phyloP scores from a whole-genome alignment of 129 eudicot genomes.

The Heracleum sosnowskyi region DNA sequence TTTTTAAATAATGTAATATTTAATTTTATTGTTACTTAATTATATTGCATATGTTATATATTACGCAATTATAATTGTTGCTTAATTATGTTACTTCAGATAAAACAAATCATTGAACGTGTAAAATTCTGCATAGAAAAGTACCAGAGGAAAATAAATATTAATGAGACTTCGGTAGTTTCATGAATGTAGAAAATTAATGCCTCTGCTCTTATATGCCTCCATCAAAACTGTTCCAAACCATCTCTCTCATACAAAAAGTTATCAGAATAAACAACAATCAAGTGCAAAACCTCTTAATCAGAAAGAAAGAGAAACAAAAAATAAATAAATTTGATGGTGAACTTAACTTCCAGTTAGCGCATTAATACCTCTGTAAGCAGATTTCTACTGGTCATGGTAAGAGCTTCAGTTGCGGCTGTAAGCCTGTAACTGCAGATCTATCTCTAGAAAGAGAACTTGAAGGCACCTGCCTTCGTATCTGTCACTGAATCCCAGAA shows the following conservation, averaged over 20 bases:
- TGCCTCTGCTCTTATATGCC: background rate
- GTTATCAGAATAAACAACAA: background rate
- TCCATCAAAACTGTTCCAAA: background rate
- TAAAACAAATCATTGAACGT: background rate
- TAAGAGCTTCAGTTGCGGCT: background rate
- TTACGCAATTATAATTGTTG: too few species aligned
- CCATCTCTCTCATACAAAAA: background rate
- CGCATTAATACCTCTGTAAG: background rate
- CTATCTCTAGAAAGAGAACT: conserved; percentile 56
- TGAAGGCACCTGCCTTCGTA: conserved; percentile 70
- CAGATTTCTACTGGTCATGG: background rate
- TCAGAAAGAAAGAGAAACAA: background rate
- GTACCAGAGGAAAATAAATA: background rate
- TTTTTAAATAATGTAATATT: too few species aligned
- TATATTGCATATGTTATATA: too few species aligned
- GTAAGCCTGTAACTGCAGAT: background rate
- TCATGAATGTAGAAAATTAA: background rate
- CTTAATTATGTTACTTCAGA: too few species aligned
- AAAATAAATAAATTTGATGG: background rate
- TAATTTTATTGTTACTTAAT: too few species aligned
- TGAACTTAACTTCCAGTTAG: background rate
- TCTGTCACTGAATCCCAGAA: conserved; percentile 87
- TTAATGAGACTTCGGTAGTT: background rate
- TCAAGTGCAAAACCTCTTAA: background rate
- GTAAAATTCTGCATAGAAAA: background rate